A percentile compares a stretch with the other conserved stretches of the same genome.
Conservation (phyloP, 73 alveolate genomes). For the Paramecium pentaurelia region DNA sequence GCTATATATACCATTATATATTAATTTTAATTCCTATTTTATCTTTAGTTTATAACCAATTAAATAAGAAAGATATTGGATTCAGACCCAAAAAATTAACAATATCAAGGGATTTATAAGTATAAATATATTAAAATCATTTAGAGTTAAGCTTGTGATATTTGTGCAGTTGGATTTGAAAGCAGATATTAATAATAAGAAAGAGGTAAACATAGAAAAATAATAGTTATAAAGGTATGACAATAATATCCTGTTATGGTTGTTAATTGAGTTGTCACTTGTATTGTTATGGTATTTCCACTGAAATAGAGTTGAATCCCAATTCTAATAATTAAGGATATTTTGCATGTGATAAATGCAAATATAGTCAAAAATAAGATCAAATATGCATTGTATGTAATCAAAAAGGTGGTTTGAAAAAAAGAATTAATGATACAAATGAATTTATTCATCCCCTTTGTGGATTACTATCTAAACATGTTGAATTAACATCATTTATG, state of each 20-base stretch:
- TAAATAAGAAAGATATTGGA: conserved; percentile 17
- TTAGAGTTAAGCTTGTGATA: conserved; percentile 30
- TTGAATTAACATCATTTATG: not conserved
- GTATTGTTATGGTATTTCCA: conserved; percentile 23
- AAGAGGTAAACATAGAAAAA: not conserved
- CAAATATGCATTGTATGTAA: not conserved
- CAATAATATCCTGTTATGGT: conserved; percentile 28
- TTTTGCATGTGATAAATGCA: conserved; percentile 51
- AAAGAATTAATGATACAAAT: not conserved
- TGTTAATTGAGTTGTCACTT: conserved; percentile 17
- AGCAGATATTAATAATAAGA: not conserved
- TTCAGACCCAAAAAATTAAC: conserved; percentile 38
- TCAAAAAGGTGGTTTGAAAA: not conserved
- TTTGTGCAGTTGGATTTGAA: conserved; percentile 27
- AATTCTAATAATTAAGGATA: conserved; percentile 12
- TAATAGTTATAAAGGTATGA: not conserved
- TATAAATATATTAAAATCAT: not conserved
- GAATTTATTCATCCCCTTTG: conserved; percentile 43
- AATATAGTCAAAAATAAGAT: not conserved
- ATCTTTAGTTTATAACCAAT: conserved; percentile 15
- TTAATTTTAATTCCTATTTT: conserved; percentile 1
- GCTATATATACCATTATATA: not conserved
- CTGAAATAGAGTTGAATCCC: not conserved
- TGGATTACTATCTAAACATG: not conserved
- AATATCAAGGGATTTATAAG: not conserved